phyloP scores from a whole-genome alignment of 306 rosid genomes.

The Cicer yamashitae region DNA sequence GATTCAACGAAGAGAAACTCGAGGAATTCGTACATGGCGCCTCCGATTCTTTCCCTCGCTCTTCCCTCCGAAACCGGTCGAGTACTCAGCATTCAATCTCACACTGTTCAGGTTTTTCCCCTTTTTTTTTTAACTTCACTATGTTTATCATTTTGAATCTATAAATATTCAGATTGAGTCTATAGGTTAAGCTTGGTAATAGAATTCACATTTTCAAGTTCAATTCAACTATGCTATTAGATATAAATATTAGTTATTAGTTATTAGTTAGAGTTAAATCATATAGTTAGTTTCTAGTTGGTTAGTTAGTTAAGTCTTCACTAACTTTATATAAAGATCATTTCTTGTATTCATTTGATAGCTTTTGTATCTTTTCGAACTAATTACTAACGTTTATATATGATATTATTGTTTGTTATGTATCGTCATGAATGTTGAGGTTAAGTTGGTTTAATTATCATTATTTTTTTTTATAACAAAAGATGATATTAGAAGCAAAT shows the following conservation, averaged over 20 bases:
- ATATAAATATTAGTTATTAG: too few relatives aligned
- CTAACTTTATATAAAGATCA: too few relatives aligned
- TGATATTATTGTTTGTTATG: background rate
- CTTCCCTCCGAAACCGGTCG: conserved; percentile 80
- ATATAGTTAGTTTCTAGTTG: too few relatives aligned
- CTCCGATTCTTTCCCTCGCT: conserved; percentile 74
- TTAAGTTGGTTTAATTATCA: background rate
- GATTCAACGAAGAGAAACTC: conserved; percentile 38
- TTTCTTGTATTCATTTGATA: too few relatives aligned
- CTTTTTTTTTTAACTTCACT: background rate
- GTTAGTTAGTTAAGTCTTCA: too few relatives aligned
- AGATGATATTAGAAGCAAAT: too few relatives aligned
- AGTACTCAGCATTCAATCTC: conserved; percentile 84
- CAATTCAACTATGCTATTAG: background rate
- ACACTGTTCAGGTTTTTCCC: conserved; percentile 75
- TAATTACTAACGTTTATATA: too few relatives aligned
- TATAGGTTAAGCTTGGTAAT: background rate
- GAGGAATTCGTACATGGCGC: conserved; percentile 56
- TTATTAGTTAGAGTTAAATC: too few relatives aligned
- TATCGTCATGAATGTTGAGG: background rate
- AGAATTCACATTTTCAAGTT: conserved; percentile 23
- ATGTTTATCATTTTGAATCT: background rate
- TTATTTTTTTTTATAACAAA: too few relatives aligned
- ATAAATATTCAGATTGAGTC: background rate
- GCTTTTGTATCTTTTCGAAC: too few relatives aligned